Base-by-base conservation (phyloP, 1,284 basidiomycete species). In the Inonotus hispidus region DNA sequence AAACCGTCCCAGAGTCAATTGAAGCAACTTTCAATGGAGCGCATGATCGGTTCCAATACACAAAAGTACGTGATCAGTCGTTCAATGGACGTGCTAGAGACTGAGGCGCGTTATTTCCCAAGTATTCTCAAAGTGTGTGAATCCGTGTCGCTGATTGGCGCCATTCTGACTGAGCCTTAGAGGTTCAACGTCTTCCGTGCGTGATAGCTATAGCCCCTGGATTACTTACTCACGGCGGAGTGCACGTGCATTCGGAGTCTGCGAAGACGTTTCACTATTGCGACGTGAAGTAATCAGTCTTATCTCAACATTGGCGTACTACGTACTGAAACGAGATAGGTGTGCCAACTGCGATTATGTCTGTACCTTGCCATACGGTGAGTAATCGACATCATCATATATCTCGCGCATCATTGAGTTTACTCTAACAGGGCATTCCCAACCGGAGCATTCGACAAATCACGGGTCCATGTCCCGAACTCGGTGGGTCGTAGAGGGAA, bases 391-490 rank as follows among this genome's bases (percentile, higher is more conserved):
- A 27, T 21, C 45, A 32, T 29, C 0, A 27, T 27, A 3, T 11
- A 27, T 0, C n/a, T n/a, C 10, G 35, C 6, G 43, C 32, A 35
- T 29, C 45, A 25, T 1, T 25, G 49, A 53, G 19, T 29, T 32
- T 19, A 16, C n/a, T 25, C 32, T 35, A 16, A 56, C 59, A 87
- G 85, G 81, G 0, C 85, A 87, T 64, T 56, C 79, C 0, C 84
- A 87, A 63, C 74, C 78, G 62, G 79, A 83, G 46, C 84, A 87
- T 57, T 82, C 85, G 38, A 87, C 84, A 0, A 75, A 76, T 32
- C 84, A 87, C 64, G 85, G 84, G 2, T 84, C 82, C 1, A 86
- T 86, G 85, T 79, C 81, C 0, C 73, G 70, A 53, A 79, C 80
- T 0, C 73, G 73, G 39, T 87, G 85, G 85, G 73, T 77, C 0